Base-by-base conservation (phyloP, 208 protist genomes). In the Herpetomonas samuelpessoai region DNA sequence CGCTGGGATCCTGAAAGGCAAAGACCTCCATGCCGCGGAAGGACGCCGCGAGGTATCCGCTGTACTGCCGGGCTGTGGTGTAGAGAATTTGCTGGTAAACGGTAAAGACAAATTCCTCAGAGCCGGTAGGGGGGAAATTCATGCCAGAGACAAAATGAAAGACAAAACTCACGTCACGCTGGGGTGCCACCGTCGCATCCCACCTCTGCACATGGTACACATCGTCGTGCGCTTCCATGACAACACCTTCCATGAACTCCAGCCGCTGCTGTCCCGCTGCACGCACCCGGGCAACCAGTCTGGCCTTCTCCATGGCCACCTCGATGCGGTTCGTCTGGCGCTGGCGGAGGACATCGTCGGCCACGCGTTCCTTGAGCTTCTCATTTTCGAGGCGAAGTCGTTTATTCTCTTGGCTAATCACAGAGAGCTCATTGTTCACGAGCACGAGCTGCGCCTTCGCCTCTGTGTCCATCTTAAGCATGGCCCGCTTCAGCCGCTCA, bases 191-290 rank as follows among this genome's bases (percentile, higher is more conserved):
- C 22, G 65, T 31, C 0, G 83, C 81, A 25, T 95, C 89, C 57
- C 81, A 91, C 27, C 89, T 75, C 49, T 84, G 85, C 2, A 81
- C 68, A 61, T 83, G 77, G 53, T 91, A 92, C 1, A 86, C 19
- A 61, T 95, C 89, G 54, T 95, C 89, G 73, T 95, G 83, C 1
- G 82, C 66, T 41, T 88, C 89, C 83, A 95, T 91, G 29, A 92
- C 62, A 28, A 76, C 72, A 0, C 62, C 76, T 57, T 95, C 85
- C 38, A 81, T 74, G 1, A 51, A 56, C 61, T 95, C 89, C 10
- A 95, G 70, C 25, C 85, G 77, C 26, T 70, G 65, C n/a, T 67
- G 66, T 4, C 89, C 89, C 1, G 83, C 80, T 0, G 71, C 31
- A 10, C 89, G 85, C 28, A 91, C 83, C 0, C 59, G 67, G 1